Conservation (phyloP, 495 filamentous ascomycete species). For the Massariosphaeria phaeospora region DNA sequence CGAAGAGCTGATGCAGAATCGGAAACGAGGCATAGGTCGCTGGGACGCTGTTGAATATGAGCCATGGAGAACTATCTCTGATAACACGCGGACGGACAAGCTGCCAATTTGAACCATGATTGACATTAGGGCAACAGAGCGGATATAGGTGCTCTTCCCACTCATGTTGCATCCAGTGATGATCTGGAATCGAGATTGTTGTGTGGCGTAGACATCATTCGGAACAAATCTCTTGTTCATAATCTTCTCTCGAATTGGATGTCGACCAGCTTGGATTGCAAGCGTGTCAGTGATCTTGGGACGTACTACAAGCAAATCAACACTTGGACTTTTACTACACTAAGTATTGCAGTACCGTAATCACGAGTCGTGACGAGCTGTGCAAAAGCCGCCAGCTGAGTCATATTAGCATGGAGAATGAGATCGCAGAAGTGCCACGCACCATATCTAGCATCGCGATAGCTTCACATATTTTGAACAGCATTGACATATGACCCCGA, state of each 20-base stretch:
- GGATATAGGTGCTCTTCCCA: conserved; percentile 89
- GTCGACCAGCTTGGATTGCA: conserved; percentile 73
- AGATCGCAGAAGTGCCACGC: neutral
- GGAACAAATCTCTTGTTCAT: conserved; percentile 64
- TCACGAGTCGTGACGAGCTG: conserved; percentile 70
- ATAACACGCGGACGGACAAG: conserved; percentile 45
- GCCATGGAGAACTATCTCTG: neutral
- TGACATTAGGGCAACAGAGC: conserved; percentile 73
- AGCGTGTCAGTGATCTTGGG: conserved; percentile 71
- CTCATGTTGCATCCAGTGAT: conserved; percentile 98
- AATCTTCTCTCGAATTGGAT: conserved; percentile 79
- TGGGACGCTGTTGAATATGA: conserved; percentile 51
- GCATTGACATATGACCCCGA: conserved; percentile 57
- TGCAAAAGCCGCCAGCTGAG: conserved; percentile 60
- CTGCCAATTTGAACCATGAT: conserved; percentile 92
- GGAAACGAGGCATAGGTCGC: conserved; percentile 78
- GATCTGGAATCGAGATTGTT: conserved; percentile 77
- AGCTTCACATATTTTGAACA: conserved; percentile 77
- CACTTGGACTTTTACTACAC: neutral
- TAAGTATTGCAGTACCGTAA: conserved; percentile 46
- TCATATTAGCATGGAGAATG: neutral
- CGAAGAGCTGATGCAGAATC: conserved; percentile 77
- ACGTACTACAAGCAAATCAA: conserved; percentile 46
- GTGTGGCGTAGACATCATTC: conserved; percentile 81
- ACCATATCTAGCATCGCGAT: conserved; percentile 93